A percentile compares a stretch with the other conserved stretches of the same genome.
These are phyloP conservation scores for Pholiota adiposa DNA, from an alignment of 1,284 basidiomycete species.

Conservation along the genomic window DNA sequence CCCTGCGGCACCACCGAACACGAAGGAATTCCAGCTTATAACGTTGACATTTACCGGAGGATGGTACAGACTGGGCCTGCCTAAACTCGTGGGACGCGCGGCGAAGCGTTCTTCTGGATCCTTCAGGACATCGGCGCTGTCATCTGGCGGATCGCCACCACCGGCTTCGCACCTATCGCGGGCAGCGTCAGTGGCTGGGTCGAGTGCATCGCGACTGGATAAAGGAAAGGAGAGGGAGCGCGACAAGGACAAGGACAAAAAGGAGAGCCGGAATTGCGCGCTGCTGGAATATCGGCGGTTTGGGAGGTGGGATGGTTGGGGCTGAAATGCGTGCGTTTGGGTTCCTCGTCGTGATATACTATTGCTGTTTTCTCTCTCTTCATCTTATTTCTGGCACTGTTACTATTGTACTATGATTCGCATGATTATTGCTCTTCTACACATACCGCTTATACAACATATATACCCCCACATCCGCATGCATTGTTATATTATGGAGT, in stretches of 20 bases:
- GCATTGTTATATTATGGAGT: not conserved
- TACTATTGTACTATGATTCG: not conserved
- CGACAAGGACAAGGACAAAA: conserved; percentile 51
- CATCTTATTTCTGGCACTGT: not conserved
- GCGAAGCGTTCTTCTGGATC: conserved; percentile 18
- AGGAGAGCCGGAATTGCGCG: conserved; percentile 65
- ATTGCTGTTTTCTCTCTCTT: not conserved
- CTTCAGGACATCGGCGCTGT: conserved; percentile 7
- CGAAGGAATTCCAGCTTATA: conserved; percentile 75
- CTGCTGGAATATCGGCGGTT: conserved; percentile 79
- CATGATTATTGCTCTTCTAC: not conserved
- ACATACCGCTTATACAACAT: conserved; percentile 4
- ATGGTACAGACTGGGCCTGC: conserved; percentile 89
- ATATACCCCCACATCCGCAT: conserved; percentile 16
- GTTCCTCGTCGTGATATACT: not conserved
- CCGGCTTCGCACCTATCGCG: conserved; percentile 41
- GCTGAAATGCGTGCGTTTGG: conserved; percentile 21
- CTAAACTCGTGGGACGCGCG: conserved; percentile 33
- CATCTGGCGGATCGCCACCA: conserved; percentile 42
- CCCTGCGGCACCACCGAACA: conserved; percentile 31
- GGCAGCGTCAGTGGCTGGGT: conserved; percentile 52
- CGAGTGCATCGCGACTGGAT: conserved; percentile 50
- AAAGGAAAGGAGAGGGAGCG: conserved; percentile 69
- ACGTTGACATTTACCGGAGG: conserved; percentile 88
- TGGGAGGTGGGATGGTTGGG: conserved; percentile 88